A percentile compares a stretch with the other conserved stretches of the same genome.
phyloP scores from a whole-genome alignment of 2,329 filamentous ascomycete genomes.

The Cryoendolithus antarcticus region DNA sequence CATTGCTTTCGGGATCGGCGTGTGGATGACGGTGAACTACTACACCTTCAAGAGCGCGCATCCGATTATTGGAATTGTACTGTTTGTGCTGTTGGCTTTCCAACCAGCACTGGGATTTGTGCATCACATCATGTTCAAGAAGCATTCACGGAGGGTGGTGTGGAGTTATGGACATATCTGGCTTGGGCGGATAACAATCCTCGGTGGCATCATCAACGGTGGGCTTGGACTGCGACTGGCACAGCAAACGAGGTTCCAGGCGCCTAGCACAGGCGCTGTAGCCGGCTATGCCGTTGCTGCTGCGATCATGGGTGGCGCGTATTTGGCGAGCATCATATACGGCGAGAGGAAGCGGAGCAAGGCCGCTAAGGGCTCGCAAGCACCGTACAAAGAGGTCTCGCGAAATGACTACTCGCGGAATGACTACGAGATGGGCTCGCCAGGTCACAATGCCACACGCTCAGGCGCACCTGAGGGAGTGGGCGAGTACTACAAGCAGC shows the following conservation, averaged over 20 bases:
- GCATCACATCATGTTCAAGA: slow-evolving; percentile 42
- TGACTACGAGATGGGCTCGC: too few species aligned
- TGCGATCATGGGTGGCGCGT: slow-evolving; percentile 34
- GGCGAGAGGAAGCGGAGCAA: slow-evolving; percentile 5
- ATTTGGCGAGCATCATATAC: slow-evolving; percentile 20
- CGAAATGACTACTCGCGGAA: too few species aligned
- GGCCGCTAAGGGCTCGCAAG: too few species aligned
- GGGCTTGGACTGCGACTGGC: slow-evolving; percentile 41
- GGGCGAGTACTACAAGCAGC: too few species aligned
- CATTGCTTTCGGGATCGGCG: slow-evolving; percentile 39
- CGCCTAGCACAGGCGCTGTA: slow-evolving; percentile 21
- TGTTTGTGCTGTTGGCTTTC: slow-evolving; percentile 41
- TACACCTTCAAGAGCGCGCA: slow-evolving; percentile 30
- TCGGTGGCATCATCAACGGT: slow-evolving; percentile 44
- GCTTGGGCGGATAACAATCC: slow-evolving; percentile 40
- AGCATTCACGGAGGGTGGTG: slow-evolving; percentile 31
- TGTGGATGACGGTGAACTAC: slow-evolving; percentile 31
- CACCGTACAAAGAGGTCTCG: too few species aligned
- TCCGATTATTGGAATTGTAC: slow-evolving; percentile 41
- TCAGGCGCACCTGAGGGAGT: too few species aligned
- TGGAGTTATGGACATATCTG: slow-evolving; percentile 42
- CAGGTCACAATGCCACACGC: too few species aligned
- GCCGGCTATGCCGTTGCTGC: slow-evolving; percentile 41
- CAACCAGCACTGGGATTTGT: slow-evolving; percentile 41
- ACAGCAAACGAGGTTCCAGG: slow-evolving; percentile 22